Conservation (phyloP, 129 eudicot genomes). For the sunflower (Helianthus annuus) region HanXRQr2.0-SUNRISE NC_035440.2:25509335-25509834, state of each 20-base stretch:
- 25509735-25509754: too few relatives aligned
- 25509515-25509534: conserved; percentile 61
- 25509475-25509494: conserved; percentile 58
- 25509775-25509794: too few relatives aligned
- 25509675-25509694: too few relatives aligned
- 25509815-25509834: too few relatives aligned
- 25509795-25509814: too few relatives aligned
- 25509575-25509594: conserved; percentile 54
- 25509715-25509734: too few relatives aligned
- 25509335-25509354: conserved; percentile 56
- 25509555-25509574: conserved; percentile 60
- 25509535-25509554: conserved; percentile 84
- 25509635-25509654: not conserved
- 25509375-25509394: conserved; percentile 68
- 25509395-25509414: conserved; percentile 73
- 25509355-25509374: conserved; percentile 51
- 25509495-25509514: conserved; percentile 74
- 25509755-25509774: too few relatives aligned
- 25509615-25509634: not conserved
- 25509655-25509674: not conserved
- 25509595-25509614: conserved; percentile 24
- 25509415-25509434: conserved; percentile 74
- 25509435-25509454: conserved; percentile 66
- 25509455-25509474: conserved; percentile 41
- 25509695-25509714: too few relatives aligned